These are phyloP conservation scores for Heterobasidion irregulare DNA, from an alignment of 1,284 basidiomycete species.

Conservation along the genomic window DNA sequence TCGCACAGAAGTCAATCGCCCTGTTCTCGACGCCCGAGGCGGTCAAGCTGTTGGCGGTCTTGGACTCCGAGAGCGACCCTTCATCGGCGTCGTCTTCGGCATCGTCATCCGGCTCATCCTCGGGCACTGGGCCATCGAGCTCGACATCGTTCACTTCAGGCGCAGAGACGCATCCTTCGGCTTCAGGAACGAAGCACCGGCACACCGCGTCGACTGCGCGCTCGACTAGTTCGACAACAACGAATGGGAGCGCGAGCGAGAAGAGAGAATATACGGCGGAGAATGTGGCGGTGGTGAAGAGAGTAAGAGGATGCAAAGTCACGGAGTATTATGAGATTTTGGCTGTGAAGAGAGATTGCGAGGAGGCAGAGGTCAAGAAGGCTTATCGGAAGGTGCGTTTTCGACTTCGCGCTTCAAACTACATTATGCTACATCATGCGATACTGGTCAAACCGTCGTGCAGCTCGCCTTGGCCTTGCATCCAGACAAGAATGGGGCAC, in stretches of 20 bases:
- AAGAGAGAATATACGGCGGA: conserved; percentile 86
- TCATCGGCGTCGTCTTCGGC: conserved; percentile 22
- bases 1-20: conserved; percentile 84
- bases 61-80: conserved; percentile 45
- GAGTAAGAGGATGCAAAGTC: conserved; percentile 79
- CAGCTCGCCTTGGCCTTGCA: conserved; percentile 90
- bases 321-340: conserved; percentile 96
- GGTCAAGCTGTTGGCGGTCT: conserved; percentile 51
- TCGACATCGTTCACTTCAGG: conserved; percentile 29
- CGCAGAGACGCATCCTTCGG: conserved; percentile 61
- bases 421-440: background rate
- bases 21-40: conserved; percentile 83
- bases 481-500: conserved; percentile 97
- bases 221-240: conserved; percentile 15
- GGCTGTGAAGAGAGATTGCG: conserved; percentile 75
- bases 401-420: background rate
- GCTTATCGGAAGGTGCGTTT: conserved; percentile 87
- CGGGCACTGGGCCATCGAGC: conserved; percentile 22
- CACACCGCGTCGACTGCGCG: conserved; percentile 25
- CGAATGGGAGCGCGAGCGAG: conserved; percentile 39
- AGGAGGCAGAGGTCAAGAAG: conserved; percentile 90
- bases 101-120: conserved; percentile 24
- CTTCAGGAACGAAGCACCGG: conserved; percentile 54
- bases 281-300: conserved; percentile 80
- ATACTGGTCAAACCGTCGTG: background rate